phyloP scores from a whole-genome alignment of 2,329 filamentous ascomycete species.

The Botrytis byssoidea region DNA sequence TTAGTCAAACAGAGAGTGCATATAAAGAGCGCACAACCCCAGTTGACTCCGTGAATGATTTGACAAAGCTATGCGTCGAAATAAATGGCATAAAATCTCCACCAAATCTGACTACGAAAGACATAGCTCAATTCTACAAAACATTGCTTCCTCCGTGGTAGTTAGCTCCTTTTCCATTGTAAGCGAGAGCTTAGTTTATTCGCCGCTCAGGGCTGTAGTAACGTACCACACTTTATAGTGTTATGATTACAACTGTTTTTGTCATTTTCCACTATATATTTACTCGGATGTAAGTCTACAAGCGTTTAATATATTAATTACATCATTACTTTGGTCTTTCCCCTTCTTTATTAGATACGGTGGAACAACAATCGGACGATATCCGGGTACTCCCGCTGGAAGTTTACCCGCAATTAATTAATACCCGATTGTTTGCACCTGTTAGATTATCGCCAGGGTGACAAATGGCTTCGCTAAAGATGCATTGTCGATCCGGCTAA shows the following conservation, averaged over 20 bases:
- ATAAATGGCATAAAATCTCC: neutral
- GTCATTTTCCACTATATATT: neutral
- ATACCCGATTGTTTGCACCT: neutral
- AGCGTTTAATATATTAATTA: neutral
- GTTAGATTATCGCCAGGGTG: neutral
- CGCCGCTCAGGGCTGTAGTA: neutral
- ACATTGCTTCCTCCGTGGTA: neutral
- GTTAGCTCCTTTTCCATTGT: neutral
- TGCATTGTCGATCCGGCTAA: conserved; percentile 7
- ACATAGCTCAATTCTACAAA: neutral
- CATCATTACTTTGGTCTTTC: neutral
- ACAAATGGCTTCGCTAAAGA: neutral
- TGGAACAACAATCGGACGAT: neutral
- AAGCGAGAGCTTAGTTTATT: neutral
- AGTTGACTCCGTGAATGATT: neutral
- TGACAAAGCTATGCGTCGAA: neutral
- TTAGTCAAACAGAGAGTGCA: neutral
- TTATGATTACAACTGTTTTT: neutral
- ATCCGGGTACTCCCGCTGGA: neutral
- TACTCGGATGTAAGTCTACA: neutral
- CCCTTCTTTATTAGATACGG: neutral
- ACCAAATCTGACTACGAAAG: neutral
- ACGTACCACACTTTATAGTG: neutral
- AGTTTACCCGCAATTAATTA: neutral
- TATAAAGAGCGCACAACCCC: neutral